These are phyloP conservation scores for Breviolum minutum DNA, from an alignment of 73 alveolate genomes.

Conservation along the genomic window DNA sequence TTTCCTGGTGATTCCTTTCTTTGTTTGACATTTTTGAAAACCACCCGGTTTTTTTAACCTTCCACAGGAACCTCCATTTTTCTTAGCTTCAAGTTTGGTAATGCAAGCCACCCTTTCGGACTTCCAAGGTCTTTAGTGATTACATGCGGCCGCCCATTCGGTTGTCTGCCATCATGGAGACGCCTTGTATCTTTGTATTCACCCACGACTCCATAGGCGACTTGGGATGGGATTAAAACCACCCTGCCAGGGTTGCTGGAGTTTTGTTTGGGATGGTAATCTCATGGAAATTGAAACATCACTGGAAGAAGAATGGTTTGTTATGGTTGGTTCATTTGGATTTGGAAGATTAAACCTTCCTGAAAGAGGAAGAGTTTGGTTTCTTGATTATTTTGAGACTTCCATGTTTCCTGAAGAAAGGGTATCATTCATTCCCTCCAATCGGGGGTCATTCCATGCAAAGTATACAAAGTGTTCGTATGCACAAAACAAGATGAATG, in stretches of 20 bases:
- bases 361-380: too few species aligned
- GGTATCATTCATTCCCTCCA: background rate
- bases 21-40: too few species aligned
- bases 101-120: too few species aligned
- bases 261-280: background rate
- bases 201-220: slow-evolving; percentile 89
- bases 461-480: background rate
- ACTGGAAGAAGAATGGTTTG: too few species aligned
- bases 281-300: too few species aligned
- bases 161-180: slow-evolving; percentile 75
- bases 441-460: background rate
- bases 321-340: too few species aligned
- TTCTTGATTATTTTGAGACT: too few species aligned
- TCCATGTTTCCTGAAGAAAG: background rate
- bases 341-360: too few species aligned
- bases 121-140: slow-evolving; percentile 70
- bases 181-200: slow-evolving; percentile 64
- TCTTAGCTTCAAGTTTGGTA: too few species aligned
- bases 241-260: background rate
- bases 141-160: slow-evolving; percentile 88
- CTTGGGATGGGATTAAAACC: background rate
- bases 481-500: background rate
- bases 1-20: too few species aligned
- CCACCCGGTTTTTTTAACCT: too few species aligned
- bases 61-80: too few species aligned